Evolutionary conservation across 1,139 yeast genomes (phyloP), one percentile per base, ranked within the genome.

Genomic region (Barnettozyma hawaiiensis): DNA sequence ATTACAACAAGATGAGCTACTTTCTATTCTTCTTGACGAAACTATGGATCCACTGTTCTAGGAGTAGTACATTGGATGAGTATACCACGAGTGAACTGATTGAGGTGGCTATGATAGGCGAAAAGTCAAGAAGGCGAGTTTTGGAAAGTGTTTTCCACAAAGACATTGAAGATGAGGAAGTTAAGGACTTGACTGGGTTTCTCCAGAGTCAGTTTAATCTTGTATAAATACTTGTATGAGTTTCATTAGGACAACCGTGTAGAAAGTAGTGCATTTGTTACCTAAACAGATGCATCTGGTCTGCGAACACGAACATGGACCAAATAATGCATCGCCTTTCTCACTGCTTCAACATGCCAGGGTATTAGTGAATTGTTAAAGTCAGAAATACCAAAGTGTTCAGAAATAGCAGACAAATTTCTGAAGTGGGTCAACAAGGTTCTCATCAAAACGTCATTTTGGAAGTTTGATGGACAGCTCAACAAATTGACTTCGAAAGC

Each of bases 261-360:
- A 12, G 35, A 18, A 20, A 16, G 7, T 12, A 11, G 5, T 11
- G 27, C 32, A 8, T 28, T n/a, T n/a, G n/a, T n/a, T 11, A 15
- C 6, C 14, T 19, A 21, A n/a, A 4, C 27, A n/a, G 18, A 11
- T 5, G 19, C 7, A 21, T 3, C n/a, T 22, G 28, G 20, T 11
- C 11, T 22, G 19, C 37, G 28, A 11, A 70, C 70, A 23, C 61
- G 59, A 4, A 71, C 48, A 52, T 73, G 76, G 2, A 68, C 65
- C 31, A 73, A 48, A 20, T 62, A 62, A 37, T 70, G 75, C 55
- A 83, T 60, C 52, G 81, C 70, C 57, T 84, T 85, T 26, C 76
- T 73, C 7, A 86, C 95, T 0, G 95, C 86, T 24, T 76, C 67
- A 24, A 86, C 72, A 61, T 87, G 96, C 87, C 95, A 85, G n/a